These are phyloP conservation scores for Trametes versicolor DNA, from an alignment of 1,284 basidiomycete species.

Conservation along the genomic window DNA sequence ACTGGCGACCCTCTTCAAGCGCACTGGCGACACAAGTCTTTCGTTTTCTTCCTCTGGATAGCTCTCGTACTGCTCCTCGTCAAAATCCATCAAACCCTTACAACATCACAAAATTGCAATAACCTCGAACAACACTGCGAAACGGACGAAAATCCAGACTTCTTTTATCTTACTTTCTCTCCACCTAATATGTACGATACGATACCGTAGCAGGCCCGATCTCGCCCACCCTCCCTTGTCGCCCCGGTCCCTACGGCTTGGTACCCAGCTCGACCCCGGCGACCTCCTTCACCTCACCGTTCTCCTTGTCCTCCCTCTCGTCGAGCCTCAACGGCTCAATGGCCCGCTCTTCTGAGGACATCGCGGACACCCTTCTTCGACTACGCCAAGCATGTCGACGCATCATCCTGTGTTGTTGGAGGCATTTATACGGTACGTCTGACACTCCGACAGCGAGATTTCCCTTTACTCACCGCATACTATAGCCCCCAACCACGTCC, in stretches of 20 bases:
- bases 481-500: not conserved
- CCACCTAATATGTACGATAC: conserved; percentile 1
- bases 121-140: not conserved
- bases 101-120: not conserved
- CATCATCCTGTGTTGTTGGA: not conserved
- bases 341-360: conserved; percentile 1
- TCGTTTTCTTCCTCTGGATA: not conserved
- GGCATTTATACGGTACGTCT: not conserved
- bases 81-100: not conserved
- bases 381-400: conserved; percentile 1
- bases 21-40: not conserved
- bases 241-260: not conserved
- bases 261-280: not conserved
- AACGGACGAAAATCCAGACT: not conserved
- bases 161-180: not conserved
- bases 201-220: not conserved
- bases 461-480: not conserved
- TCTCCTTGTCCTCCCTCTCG: not conserved
- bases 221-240: not conserved
- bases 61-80: not conserved
- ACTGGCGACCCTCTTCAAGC: not conserved
- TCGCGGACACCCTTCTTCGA: not conserved
- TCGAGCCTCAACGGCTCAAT: conserved; percentile 15
- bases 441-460: no score
- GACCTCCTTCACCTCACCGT: no score